These are phyloP conservation scores for Euphrasia confusa DNA, from an alignment of 257 asterid species.

Conservation along the genomic window DNA sequence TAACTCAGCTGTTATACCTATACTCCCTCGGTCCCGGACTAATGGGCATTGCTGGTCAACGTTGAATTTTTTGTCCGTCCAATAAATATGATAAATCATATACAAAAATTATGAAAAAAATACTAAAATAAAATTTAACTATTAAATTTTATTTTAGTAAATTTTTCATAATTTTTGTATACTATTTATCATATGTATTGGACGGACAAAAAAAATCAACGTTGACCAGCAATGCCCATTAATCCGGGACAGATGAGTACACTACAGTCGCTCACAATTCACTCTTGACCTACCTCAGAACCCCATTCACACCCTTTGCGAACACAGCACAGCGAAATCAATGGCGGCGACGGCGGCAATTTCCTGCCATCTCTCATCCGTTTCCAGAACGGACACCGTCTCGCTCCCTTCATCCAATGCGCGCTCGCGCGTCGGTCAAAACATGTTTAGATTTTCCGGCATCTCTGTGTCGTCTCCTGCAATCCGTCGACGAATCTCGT, in stretches of 20 bases:
- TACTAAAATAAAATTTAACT: too few species aligned
- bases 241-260: too few species aligned
- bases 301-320: slow-evolving; percentile 19
- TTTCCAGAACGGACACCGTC: slow-evolving; percentile 38
- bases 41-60: too few species aligned
- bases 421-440: slow-evolving; percentile 29
- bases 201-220: too few species aligned
- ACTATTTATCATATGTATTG: too few species aligned
- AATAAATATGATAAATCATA: too few species aligned
- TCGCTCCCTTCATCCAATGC: slow-evolving; percentile 51
- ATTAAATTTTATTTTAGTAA: too few species aligned
- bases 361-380: slow-evolving; percentile 44
- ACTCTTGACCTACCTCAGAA: slow-evolving; percentile 19
- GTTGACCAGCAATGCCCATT: too few species aligned
- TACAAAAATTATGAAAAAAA: too few species aligned
- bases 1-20: neutral
- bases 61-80: too few species aligned
- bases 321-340: slow-evolving; percentile 25
- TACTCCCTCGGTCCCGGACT: too few species aligned
- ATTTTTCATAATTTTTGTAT: too few species aligned
- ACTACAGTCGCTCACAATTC: slow-evolving; percentile 8
- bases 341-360: slow-evolving; percentile 49
- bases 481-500: slow-evolving; percentile 51
- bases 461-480: slow-evolving; percentile 32
- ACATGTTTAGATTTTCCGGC: slow-evolving; percentile 28